Evolutionary conservation across 306 rosid species (phyloP), one percentile per base, ranked within the genome.

Genomic region (Pterocarpus macrocarpus): DNA sequence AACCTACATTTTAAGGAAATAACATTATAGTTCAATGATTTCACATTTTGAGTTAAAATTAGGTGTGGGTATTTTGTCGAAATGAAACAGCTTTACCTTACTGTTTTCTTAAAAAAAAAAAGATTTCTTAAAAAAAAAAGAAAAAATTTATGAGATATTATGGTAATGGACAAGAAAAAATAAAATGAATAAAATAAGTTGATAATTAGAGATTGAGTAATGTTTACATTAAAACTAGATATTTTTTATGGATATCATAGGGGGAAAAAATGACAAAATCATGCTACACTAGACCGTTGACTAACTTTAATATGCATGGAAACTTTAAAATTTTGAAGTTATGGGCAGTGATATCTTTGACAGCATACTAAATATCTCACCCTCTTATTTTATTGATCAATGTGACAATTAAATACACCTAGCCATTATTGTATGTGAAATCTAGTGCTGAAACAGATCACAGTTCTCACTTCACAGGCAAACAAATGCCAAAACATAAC

Each of bases 361-460:
- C 32, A 55, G 12, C 11, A 15, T 1, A 16, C 8, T 4, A 5
- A n/a, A 64, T n/a, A 12, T 45, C 32, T 33, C 35, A 75, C 30
- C 71, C 2, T 32, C 47, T 32, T 39, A 0, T 8, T 38, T 39
- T 2, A 16, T 38, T 66, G 71, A 22, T 73, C 5, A n/a, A n/a
- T n/a, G n/a, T n/a, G n/a, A 44, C 16, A 43, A 75, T 22, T 44
- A 49, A 59, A 75, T 63, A 14, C 34, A 3, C 8, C 13, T 15
- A 13, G 62, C 61, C 45, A 57, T n/a, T 75, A 43, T 61, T 45
- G 36, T 33, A 47, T 33, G 22, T 34, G 72, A 75, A 61, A 45
- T 38, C 35, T 45, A 63, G 2, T 44, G 22, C 72, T 14, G 63
- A 76, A 63, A 43, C n/a, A 59, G 53, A 62, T 32, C 70, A 30